A percentile compares a stretch with the other conserved stretches of the same genome.
phyloP scores from a whole-genome alignment of 257 asterid species.

The Apocynum venetum region DNA sequence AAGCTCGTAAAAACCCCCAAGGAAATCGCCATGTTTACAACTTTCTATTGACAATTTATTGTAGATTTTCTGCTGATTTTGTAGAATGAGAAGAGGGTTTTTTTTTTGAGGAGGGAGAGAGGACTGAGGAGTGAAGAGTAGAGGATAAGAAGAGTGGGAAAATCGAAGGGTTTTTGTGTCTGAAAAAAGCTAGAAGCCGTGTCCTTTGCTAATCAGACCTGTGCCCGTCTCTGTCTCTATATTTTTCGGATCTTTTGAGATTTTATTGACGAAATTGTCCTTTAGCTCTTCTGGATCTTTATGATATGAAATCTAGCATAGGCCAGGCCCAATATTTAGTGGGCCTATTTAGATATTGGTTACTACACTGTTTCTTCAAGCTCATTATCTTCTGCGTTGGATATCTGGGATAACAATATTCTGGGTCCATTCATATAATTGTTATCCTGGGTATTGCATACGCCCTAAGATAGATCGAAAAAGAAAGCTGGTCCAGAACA shows the following conservation, averaged over 20 bases:
- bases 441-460: too few species aligned
- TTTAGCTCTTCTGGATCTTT: background rate
- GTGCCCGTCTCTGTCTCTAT: background rate
- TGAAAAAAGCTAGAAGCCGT: slow-evolving; percentile 19
- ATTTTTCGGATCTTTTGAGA: background rate
- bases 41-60: background rate
- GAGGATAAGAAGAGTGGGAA: slow-evolving; percentile 41
- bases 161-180: slow-evolving; percentile 21
- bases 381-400: background rate
- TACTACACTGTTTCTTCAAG: background rate
- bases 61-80: background rate
- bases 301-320: too few species aligned
- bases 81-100: background rate
- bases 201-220: background rate
- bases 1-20: slow-evolving; percentile 37
- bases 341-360: too few species aligned
- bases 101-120: background rate
- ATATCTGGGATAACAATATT: background rate
- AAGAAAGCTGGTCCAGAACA: too few species aligned
- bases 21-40: slow-evolving; percentile 50
- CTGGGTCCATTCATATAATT: too few species aligned
- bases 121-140: background rate
- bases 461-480: too few species aligned
- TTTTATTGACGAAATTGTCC: slow-evolving; percentile 6
- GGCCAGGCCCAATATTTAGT: background rate